A percentile compares a stretch with the other conserved stretches of the same genome.
These are phyloP conservation scores for Austroboletus eburneus DNA, from an alignment of 768 basidiomycete species.

Conservation along the genomic window DNA sequence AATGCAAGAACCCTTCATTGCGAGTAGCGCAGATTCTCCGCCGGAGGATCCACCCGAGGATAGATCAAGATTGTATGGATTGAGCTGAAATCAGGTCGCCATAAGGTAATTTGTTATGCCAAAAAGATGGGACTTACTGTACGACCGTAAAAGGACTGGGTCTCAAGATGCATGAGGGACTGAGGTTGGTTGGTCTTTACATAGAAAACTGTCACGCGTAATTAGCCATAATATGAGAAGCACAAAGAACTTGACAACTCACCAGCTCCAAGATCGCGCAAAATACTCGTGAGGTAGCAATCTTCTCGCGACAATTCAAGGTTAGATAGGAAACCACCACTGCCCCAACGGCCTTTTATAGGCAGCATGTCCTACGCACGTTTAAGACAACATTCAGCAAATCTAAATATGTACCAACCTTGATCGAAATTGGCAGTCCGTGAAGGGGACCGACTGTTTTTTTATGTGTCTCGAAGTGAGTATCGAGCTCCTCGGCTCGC, in stretches of 20 bases:
- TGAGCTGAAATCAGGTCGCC: conserved; percentile 33
- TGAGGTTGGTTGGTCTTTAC: conserved; percentile 44
- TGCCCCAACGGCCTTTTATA: conserved; percentile 38
- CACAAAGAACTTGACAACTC: too few species aligned
- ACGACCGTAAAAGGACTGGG: conserved; percentile 32
- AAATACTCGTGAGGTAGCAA: too few species aligned
- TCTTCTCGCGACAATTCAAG: too few species aligned
- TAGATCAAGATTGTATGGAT: conserved; percentile 70
- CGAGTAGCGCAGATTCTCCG: conserved; percentile 80
- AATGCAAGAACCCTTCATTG: conserved; percentile 40
- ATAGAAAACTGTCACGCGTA: conserved; percentile 34
- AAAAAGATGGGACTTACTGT: too few species aligned
- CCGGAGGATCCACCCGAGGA: conserved; percentile 83
- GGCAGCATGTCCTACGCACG: conserved; percentile 34
- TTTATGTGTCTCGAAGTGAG: conserved; percentile 16
- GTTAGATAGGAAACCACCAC: conserved; percentile 31
- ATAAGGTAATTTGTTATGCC: not conserved
- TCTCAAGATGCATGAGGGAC: conserved; percentile 38
- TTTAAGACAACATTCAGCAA: not conserved
- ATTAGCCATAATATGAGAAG: not conserved
- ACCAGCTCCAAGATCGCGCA: too few species aligned
- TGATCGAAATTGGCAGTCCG: conserved; percentile 39
- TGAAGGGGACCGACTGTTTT: conserved; percentile 42
- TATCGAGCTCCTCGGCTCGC: conserved; percentile 25
- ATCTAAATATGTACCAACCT: conserved; percentile 30